Evolutionary conservation across 1,284 basidiomycete species (phyloP), one percentile per base, ranked within the genome.

Genomic region (Phylloboletellus chloephorus): DNA sequence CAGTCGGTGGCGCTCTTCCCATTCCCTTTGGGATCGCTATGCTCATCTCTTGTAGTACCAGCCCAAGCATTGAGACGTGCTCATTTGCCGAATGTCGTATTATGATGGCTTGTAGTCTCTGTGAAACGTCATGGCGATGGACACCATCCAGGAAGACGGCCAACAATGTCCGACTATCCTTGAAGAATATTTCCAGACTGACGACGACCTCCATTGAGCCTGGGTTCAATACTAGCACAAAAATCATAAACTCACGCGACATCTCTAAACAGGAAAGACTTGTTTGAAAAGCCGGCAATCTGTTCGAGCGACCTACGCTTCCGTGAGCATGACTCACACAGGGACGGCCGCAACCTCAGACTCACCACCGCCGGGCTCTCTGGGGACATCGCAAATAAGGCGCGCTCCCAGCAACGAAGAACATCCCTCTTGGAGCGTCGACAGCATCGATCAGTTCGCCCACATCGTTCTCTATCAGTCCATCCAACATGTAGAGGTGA

Each of bases 401-500:
- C 19, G 83, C 76, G 45, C 88, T 93, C 23, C 88, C 88, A 9
- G 91, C 82, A 30, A 94, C 83, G 44, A 88, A 87, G 52, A 93
- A 79, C 29, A 95, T 69, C 37, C 83, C 79, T 49, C 79, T 78
- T 0, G 91, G 88, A 3, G 91, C 91, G 52, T 95, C 88, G 50
- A 78, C 78, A 1, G 88, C 88, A 53, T 93, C 89, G 36, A 96
- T 83, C 25, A 97, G 79, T 60, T 95, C 92, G 0, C 91, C 92
- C 31, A 83, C 79, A 7, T 85, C 78, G 39, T 82, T 84, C 60
- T 95, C 88, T 11, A 95, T 85, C n/a, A 96, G 71, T 5, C 93
- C 92, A 55, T 97, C 92, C 11, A 97, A 69, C 68, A 97, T 84
- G 54, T 97, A 97, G 6, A 97, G 64, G 55, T 93, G 88, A 4